phyloP scores from a whole-genome alignment of 2,329 filamentous ascomycete genomes.

The Cordyceps militaris region DNA sequence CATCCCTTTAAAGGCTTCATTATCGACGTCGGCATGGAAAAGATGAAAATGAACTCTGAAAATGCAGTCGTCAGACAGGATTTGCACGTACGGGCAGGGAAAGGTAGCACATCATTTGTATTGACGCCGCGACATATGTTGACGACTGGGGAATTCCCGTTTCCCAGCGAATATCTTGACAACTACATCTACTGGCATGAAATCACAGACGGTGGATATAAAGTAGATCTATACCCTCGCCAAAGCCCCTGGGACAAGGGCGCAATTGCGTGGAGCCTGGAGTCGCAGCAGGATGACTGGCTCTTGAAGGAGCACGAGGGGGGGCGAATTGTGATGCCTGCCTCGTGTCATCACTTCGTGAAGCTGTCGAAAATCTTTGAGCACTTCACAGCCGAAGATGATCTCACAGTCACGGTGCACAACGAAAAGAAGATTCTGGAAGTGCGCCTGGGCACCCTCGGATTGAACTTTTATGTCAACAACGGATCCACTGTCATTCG shows the following conservation, averaged over 20 bases:
- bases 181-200: not conserved
- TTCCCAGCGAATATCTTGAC: not conserved
- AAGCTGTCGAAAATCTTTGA: not conserved
- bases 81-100: not conserved
- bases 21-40: not conserved
- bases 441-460: not conserved
- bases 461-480: not conserved
- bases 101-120: not conserved
- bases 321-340: not conserved
- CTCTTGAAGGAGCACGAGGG: not conserved
- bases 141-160: not conserved
- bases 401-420: not conserved
- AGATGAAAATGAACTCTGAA: no score
- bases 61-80: not conserved
- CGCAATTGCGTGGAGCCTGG: not conserved
- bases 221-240: not conserved
- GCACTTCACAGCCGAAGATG: not conserved
- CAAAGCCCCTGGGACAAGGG: not conserved
- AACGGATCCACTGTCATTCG: not conserved
- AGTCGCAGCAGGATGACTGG: not conserved
- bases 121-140: not conserved
- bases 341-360: not conserved
- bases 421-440: not conserved
- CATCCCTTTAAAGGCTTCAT: not conserved
- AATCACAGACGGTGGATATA: accelerated